These are phyloP conservation scores for Lactarius sanguifluus DNA, from an alignment of 768 basidiomycete species.

Conservation along the genomic window DNA sequence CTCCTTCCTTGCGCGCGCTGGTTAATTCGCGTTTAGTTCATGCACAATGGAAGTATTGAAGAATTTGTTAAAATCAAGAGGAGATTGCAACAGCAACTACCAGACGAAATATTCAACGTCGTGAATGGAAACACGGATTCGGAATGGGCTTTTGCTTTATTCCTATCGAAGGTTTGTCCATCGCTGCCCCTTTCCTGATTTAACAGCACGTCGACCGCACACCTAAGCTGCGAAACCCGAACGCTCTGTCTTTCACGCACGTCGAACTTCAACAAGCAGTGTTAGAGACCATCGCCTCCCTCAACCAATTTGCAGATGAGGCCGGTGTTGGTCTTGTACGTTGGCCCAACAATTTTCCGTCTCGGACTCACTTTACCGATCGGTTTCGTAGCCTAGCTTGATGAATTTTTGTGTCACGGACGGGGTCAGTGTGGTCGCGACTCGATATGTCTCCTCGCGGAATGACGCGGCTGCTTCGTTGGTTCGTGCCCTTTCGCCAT, in stretches of 20 bases:
- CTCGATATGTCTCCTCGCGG: constrained; percentile 90
- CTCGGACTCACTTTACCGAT: constrained; percentile 5
- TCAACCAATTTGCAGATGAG: constrained; percentile 76
- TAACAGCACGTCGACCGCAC: neutral
- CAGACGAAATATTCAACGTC: constrained; percentile 82
- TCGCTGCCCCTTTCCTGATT: neutral
- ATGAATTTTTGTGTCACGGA: constrained; percentile 98
- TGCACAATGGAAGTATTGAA: constrained; percentile 96
- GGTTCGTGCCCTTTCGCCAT: constrained; percentile 5
- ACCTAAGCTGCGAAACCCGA: constrained; percentile 72
- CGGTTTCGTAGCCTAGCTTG: constrained; percentile 63
- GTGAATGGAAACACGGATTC: constrained; percentile 98
- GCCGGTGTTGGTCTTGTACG: constrained; percentile 69
- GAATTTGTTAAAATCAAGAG: constrained; percentile 83
- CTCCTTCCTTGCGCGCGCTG: constrained; percentile 1
- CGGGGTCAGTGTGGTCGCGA: constrained; percentile 90
- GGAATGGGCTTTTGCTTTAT: constrained; percentile 95
- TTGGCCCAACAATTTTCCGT: neutral
- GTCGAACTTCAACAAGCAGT: constrained; percentile 76
- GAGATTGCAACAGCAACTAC: constrained; percentile 66
- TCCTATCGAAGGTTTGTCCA: constrained; percentile 69
- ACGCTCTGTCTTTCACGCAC: constrained; percentile 73
- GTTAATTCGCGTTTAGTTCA: constrained; percentile 58
- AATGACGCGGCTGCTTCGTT: constrained; percentile 79
- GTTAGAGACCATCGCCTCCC: constrained; percentile 77